Base-by-base conservation (phyloP, 1,284 basidiomycete genomes). In the Phellopilus nigrolimitatus region DNA sequence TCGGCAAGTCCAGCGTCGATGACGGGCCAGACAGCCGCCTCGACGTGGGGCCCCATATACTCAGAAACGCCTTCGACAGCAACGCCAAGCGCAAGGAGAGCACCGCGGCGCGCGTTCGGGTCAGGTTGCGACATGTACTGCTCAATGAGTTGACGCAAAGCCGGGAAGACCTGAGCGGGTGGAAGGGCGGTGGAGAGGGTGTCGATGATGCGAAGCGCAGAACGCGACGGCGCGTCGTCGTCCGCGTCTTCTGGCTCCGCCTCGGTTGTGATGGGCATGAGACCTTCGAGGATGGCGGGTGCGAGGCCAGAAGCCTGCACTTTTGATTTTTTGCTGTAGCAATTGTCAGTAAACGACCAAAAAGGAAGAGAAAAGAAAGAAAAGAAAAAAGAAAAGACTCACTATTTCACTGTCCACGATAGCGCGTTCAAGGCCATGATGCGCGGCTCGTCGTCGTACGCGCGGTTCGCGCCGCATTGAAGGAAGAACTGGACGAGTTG, bases 41-140 rank as follows among this genome's bases (percentile, higher is more conserved):
- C 44, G 28, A 50, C 43, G 62, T 95, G 81, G 4, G 95, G 94
- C 28, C 92, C 91, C 79, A 99, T 98, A 72, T 79, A 99, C 73
- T 99, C 94, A 69, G 91, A 94, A 75, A 95, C 98, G 21, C 97
- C 97, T 68, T 99, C 97, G 53, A 99, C 94, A 43, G 87, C 83
- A 44, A 99, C 92, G 61, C 95, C 97, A 53, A 99, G 87, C 3
- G 95, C 89, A 66, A 97, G 92, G 73, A 99, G 88, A 5, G 95
- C 97, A 44, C 92, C 91, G 59, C 97, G 95, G 56, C 97, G 88
- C 62, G 75, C 71, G 60, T 78, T 70, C 1, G 88, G 77, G 59
- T 95, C 84, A n/a, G 80, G 68, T 4, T 88, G 92, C 10, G 78
- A 74, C 72, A 94, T 90, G 70, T 94, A 95, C 54, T 86, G 76